These are phyloP conservation scores for Sarocladiaceae sp. DNA, from an alignment of 2,329 filamentous ascomycete genomes.

Conservation along the genomic window DNA sequence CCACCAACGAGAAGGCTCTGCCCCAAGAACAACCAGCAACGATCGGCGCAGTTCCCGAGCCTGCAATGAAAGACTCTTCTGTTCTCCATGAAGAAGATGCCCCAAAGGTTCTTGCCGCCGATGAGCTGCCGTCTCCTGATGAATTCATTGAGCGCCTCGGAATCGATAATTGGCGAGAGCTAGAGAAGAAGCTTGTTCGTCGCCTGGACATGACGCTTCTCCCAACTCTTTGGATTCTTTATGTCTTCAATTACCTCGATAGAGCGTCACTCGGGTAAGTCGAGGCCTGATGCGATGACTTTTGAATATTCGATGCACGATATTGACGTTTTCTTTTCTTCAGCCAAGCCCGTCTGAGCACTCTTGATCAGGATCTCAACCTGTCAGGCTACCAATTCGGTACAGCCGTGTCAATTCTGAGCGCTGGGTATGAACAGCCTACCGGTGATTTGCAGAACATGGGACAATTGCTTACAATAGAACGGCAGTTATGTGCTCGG, in stretches of 20 bases:
- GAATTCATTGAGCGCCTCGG: neutral
- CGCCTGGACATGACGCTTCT: conserved; percentile 21
- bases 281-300: neutral
- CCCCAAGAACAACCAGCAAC: neutral
- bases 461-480: neutral
- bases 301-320: neutral
- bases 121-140: neutral
- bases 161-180: neutral
- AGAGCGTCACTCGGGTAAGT: conserved; percentile 19
- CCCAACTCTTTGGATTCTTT: conserved; percentile 19
- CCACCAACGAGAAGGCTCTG: neutral
- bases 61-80: neutral
- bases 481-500: conserved; percentile 15
- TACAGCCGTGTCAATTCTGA: conserved; percentile 38
- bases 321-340: no score
- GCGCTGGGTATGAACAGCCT: conserved; percentile 47
- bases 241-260: conserved; percentile 22
- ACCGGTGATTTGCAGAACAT: conserved; percentile 23
- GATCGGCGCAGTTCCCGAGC: neutral
- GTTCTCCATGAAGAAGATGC: neutral
- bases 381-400: conserved; percentile 49
- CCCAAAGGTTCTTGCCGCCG: neutral
- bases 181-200: conserved; percentile 18
- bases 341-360: neutral
- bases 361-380: conserved; percentile 7